Evolutionary conservation across 306 rosid genomes (phyloP).

Genomic region (Quercus variabilis): DNA sequence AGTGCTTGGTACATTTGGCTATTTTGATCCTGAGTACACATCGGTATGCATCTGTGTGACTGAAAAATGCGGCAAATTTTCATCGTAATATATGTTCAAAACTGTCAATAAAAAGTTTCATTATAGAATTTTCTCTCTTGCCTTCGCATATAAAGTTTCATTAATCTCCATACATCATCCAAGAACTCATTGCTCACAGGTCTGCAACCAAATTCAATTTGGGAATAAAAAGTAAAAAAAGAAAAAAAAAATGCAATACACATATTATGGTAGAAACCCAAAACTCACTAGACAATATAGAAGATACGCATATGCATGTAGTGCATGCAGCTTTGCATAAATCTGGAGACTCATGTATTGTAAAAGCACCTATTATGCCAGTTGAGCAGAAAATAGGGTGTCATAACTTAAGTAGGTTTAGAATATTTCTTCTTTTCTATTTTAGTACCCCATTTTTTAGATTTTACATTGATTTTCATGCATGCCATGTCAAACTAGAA

Average conservation of each 20-base stretch:
- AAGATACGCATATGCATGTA: not conserved
- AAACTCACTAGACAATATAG: not conserved
- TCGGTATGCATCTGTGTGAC: slow-evolving; percentile 49
- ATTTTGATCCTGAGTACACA: slow-evolving; percentile 94
- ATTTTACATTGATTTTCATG: not conserved
- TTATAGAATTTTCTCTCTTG: not conserved
- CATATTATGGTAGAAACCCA: not conserved
- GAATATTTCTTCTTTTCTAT: not conserved
- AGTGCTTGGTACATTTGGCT: slow-evolving; percentile 94
- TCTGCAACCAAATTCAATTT: not conserved
- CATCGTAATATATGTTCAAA: not conserved
- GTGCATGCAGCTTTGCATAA: not conserved
- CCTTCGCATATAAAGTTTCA: not conserved
- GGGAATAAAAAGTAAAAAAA: not conserved
- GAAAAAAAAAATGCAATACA: not conserved
- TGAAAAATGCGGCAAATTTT: not conserved
- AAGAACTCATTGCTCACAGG: not conserved
- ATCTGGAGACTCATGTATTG: not conserved
- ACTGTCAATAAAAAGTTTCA: not conserved
- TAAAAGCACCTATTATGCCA: not conserved
- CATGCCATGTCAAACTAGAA: not conserved
- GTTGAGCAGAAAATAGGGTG: not conserved
- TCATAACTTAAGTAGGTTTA: not conserved
- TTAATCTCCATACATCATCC: not conserved
- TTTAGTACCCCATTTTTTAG: not conserved